Base-by-base conservation (phyloP, 371 early-diverging fungal genomes). In the Capillidium heterosporum region DNA sequence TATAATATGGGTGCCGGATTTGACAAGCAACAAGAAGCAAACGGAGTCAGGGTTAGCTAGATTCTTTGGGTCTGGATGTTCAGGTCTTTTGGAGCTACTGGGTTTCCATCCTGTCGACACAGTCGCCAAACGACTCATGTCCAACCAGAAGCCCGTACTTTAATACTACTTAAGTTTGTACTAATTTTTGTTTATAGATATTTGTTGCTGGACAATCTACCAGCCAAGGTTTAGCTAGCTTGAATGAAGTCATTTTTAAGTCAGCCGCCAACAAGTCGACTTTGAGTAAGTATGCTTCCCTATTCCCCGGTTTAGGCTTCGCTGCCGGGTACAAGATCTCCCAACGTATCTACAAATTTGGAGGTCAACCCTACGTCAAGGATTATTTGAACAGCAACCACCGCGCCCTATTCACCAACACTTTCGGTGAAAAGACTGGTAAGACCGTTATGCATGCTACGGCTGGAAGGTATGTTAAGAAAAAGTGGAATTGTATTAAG, bases 91-190 rank as follows among this genome's bases (percentile, higher is more conserved):
- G 32, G 97, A 96, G 73, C 76, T 96, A 47, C 71, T 94, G 58
- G 78, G 85, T 55, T 96, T 96, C 84, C 97, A 96, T 71, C 97
- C 97, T 44, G 88, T 96, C 47, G 97, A 96, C 74, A 96, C 97
- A 0, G 84, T 96, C 24, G 94, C 97, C 57, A 96, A 96, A 78
- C 83, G 97, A 56, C 81, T 96, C 63, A 96, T 96, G 97, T 89
- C 81, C 72, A 88, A 87, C 75, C 84, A 86, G 60, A 71, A 70
- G 58, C 80, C 81, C 69, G 89, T 86, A 72, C 53, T 65, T 60
- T 24, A 27, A 15, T 28, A 49, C 24, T 21, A 17, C 13, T 40
- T 43, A 24, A 48, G n/a, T n/a, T 2, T 13, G 4, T 21, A 8
- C 35, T 32, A 21, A 49, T 19, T 1, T 39, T n/a, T 40, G 13